These are phyloP conservation scores for Monilinia fructicola DNA, from an alignment of 2,329 filamentous ascomycete genomes.

Conservation along the genomic window DNA sequence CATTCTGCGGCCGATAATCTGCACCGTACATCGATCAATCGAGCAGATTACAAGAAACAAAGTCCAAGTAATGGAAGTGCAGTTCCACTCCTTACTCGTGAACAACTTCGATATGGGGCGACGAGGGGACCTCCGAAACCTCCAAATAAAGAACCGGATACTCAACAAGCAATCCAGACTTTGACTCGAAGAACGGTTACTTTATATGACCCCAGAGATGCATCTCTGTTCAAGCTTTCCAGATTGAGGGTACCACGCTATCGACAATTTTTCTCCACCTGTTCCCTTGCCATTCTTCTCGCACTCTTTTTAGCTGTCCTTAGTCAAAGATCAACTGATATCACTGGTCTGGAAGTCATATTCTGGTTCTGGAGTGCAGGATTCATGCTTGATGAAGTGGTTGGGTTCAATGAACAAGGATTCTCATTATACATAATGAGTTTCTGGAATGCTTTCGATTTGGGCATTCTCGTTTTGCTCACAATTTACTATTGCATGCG, in stretches of 20 bases:
- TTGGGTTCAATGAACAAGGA: conserved; percentile 94
- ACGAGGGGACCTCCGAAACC: conserved; percentile 21
- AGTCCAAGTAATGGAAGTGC: conserved; percentile 21
- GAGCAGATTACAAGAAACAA: conserved; percentile 27
- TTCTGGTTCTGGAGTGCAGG: conserved; percentile 99
- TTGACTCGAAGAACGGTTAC: conserved; percentile 62
- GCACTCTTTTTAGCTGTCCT: conserved; percentile 84
- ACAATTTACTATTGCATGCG: conserved; percentile 88
- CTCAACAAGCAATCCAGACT: conserved; percentile 30
- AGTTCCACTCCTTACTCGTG: conserved; percentile 19
- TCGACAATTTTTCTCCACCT: conserved; percentile 82
- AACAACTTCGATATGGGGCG: conserved; percentile 43
- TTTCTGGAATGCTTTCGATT: conserved; percentile 95
- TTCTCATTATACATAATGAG: conserved; percentile 97
- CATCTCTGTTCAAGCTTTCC: conserved; percentile 88
- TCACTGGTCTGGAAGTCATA: conserved; percentile 79
- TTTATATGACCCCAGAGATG: conserved; percentile 85
- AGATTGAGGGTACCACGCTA: conserved; percentile 88
- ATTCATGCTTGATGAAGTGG: conserved; percentile 94
- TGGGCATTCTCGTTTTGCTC: conserved; percentile 83
- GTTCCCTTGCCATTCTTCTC: conserved; percentile 82
- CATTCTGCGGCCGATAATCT: conserved; percentile 84
- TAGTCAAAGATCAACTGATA: conserved; percentile 69
- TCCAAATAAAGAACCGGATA: conserved; percentile 25
- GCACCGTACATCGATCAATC: conserved; percentile 49